phyloP scores from a whole-genome alignment of 2,329 filamentous ascomycete species.

The Colletotrichum viniferum region DNA sequence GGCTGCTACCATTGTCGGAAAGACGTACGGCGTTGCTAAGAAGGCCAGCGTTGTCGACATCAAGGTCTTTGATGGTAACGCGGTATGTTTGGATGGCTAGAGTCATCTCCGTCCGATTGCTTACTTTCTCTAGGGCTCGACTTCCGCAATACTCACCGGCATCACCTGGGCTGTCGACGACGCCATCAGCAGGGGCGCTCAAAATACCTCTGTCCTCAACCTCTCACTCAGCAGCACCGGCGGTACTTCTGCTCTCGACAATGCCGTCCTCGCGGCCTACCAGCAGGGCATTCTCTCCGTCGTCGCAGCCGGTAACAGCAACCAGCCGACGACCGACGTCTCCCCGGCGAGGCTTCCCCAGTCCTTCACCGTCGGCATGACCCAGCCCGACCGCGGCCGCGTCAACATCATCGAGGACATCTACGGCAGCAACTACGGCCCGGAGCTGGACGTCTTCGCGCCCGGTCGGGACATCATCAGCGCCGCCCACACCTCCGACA shows the following conservation, averaged over 20 bases:
- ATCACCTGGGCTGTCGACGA: slow-evolving; percentile 30
- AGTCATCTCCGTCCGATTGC: too few relatives aligned
- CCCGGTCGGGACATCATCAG: slow-evolving; percentile 38
- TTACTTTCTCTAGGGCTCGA: too few relatives aligned
- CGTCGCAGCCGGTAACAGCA: slow-evolving; percentile 59
- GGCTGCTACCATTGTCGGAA: slow-evolving; percentile 32
- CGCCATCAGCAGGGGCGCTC: slow-evolving; percentile 21
- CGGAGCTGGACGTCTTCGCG: slow-evolving; percentile 15
- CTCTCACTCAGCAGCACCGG: slow-evolving; percentile 43
- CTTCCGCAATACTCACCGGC: slow-evolving; percentile 24
- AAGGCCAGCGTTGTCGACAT: slow-evolving; percentile 28
- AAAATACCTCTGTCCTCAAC: slow-evolving; percentile 37
- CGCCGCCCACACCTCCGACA: slow-evolving; percentile 46
- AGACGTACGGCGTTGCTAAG: slow-evolving; percentile 36
- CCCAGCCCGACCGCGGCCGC: slow-evolving; percentile 12
- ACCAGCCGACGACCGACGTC: slow-evolving; percentile 34
- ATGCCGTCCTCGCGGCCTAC: slow-evolving; percentile 45
- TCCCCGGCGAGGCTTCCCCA: slow-evolving; percentile 48
- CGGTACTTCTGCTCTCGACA: slow-evolving; percentile 57
- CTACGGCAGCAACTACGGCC: slow-evolving; percentile 46
- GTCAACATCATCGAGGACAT: slow-evolving; percentile 42
- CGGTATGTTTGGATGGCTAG: too few relatives aligned
- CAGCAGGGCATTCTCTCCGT: slow-evolving; percentile 52
- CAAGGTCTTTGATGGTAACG: slow-evolving; percentile 29
- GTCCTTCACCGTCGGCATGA: slow-evolving; percentile 31